These are phyloP conservation scores for Persicaria tinctoria DNA, from an alignment of 148 eudicot genomes.

Conservation along the genomic window DNA sequence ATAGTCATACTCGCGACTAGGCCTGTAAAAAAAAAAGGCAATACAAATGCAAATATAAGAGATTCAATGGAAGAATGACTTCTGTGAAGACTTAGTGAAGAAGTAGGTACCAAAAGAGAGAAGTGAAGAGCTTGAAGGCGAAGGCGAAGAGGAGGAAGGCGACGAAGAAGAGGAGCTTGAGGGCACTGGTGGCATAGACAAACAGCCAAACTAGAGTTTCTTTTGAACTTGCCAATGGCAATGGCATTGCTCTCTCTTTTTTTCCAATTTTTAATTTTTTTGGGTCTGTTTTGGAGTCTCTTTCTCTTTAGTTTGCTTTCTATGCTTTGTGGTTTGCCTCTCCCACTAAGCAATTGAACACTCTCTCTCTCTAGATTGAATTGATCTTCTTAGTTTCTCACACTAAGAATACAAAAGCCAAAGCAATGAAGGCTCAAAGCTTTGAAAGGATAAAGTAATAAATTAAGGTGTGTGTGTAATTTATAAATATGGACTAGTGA, in stretches of 20 bases:
- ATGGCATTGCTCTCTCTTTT: conserved; percentile 51
- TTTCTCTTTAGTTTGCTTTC: neutral
- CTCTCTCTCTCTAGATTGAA: neutral
- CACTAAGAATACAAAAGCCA: conserved; percentile 5
- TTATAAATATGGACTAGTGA: neutral
- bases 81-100: neutral
- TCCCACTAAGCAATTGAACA: conserved; percentile 5
- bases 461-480: neutral
- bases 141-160: conserved; percentile 53
- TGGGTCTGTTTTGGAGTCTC: neutral
- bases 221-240: conserved; percentile 33
- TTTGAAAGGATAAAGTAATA: conserved; percentile 3
- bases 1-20: conserved; percentile 39
- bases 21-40: conserved; percentile 19
- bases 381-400: neutral
- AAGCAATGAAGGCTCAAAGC: neutral
- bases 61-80: neutral
- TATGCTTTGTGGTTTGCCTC: conserved; percentile 6
- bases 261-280: neutral
- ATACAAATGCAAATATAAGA: neutral
- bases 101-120: conserved; percentile 24
- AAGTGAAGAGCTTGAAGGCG: conserved; percentile 48
- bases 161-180: conserved; percentile 67
- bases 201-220: conserved; percentile 53
- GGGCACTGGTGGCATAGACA: conserved; percentile 40